Evolutionary conservation across 371 early-diverging fungal species (phyloP), one percentile per base, ranked within the genome.

Genomic region (Blakeslea trispora): DNA sequence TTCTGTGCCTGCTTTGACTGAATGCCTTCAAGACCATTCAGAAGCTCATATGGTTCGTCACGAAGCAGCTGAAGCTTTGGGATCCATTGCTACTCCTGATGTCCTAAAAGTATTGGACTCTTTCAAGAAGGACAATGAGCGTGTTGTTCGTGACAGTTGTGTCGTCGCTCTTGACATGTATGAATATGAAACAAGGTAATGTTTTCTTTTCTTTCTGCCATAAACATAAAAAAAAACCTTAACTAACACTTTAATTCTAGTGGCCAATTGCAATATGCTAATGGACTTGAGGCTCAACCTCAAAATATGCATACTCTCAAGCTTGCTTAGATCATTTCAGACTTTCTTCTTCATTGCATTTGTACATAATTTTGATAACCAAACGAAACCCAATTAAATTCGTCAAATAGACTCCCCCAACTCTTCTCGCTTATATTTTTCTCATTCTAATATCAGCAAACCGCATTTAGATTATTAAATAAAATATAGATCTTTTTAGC

Each of bases 11-110:
- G 85, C 94, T 23, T 79, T 99, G 52, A 82, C 89, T 18, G 81
- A 88, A 59, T 85, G 88, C 19, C 75, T 94, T 42, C 74, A 77
- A 39, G 90, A 96, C 66, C 57, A 77, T 18, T 64, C 74, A 14
- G 99, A 99, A 73, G 88, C 83, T 19, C 81, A 89, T 55, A 99
- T 99, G 98, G 99, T 99, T 8, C 89, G 99, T 32, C 99, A 99
- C 69, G 99, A 99, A 79, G 91, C 93, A 55, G 99, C 99, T 22
- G 99, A 99, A 81, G 99, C 99, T 7, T 77, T 99, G 50, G 99
- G 99, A n/a, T 93, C 97, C 3, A 96, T 99, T 69, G 99, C 97
- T 34, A 93, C 92, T 5, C 88, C 92, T 32, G 95, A 98, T 71
- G 90, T 90, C 42, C 72, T 93, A 41, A 80, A 83, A 13, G 83